These are phyloP conservation scores for Tylopilus rubrobrunneus DNA, from an alignment of 768 basidiomycete genomes.

Conservation along the genomic window DNA sequence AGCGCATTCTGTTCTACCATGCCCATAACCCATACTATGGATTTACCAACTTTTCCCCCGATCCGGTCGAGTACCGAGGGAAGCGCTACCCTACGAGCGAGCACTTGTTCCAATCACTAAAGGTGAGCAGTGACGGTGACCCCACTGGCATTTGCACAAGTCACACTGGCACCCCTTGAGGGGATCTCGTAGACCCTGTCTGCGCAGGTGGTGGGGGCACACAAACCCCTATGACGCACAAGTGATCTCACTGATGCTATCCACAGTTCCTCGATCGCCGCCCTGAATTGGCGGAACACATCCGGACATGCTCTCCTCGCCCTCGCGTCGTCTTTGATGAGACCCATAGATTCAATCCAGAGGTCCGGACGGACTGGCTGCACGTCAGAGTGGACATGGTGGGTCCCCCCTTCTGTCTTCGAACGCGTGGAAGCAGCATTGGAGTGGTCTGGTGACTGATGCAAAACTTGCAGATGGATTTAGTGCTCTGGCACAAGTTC, in stretches of 20 bases:
- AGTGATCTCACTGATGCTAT: slow-evolving; percentile 12
- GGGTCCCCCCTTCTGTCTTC: slow-evolving; percentile 8
- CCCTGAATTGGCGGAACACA: slow-evolving; percentile 33
- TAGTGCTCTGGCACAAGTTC: slow-evolving; percentile 38
- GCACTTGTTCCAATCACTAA: slow-evolving; percentile 46
- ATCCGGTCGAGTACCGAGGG: slow-evolving; percentile 37
- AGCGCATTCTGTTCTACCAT: slow-evolving; percentile 32
- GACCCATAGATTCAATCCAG: slow-evolving; percentile 34
- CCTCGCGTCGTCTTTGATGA: slow-evolving; percentile 33
- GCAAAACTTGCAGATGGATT: slow-evolving; percentile 32
- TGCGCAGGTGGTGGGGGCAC: slow-evolving; percentile 4
- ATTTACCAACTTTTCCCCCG: slow-evolving; percentile 43
- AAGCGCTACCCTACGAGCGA: slow-evolving; percentile 44
- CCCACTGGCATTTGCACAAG: background rate
- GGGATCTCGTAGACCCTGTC: background rate
- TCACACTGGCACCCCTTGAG: background rate
- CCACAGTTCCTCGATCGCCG: slow-evolving; percentile 33
- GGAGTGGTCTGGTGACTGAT: slow-evolving; percentile 3
- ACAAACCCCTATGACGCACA: slow-evolving; percentile 11
- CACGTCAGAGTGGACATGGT: slow-evolving; percentile 33
- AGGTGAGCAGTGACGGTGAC: slow-evolving; percentile 23
- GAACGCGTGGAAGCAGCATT: slow-evolving; percentile 12
- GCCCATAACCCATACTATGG: slow-evolving; percentile 34
- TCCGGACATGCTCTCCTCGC: slow-evolving; percentile 31
- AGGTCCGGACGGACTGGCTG: slow-evolving; percentile 35